Base-by-base conservation (phyloP, 139 green algal genomes). In the Marvania coccoides region DNA sequence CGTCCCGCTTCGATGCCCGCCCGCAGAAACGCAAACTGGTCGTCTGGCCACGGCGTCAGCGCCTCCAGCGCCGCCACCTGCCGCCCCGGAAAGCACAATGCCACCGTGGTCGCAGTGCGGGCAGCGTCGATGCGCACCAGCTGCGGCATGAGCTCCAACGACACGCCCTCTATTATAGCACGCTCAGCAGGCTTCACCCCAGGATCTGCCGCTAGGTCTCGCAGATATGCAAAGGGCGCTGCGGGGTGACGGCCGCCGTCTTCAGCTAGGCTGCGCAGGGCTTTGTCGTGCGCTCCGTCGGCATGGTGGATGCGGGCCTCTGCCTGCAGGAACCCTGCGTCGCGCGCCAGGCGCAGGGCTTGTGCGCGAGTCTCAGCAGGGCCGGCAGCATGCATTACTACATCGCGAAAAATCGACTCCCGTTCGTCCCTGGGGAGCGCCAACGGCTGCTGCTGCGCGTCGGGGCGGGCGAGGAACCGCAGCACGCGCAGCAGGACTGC, bases 151-250 rank as follows among this genome's bases (percentile, higher is more conserved):
- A 58, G 55, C 28, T 14, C n/a, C 63, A 77, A 6, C 19, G 42
- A 35, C 2, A 42, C 42, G 6, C 15, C 34, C 5, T 28, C 9
- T 15, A 73, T 47, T 3, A 34, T 38, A n/a, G 45, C 63, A 2
- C 36, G 28, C 15, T 53, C 55, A 29, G 42, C n/a, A 30, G 8
- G 12, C 2, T 47, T 5, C 19, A 48, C 33, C 45, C 15, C 26
- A 0, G 47, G 12, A 6, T 77, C 75, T 8, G 45, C 39, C 34
- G 71, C 47, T 23, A 79, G 53, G 26, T 80, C 71, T 0, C 60
- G 38, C 29, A 75, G 68, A 46, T 81, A 84, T 61, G 61, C 51
- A 51, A 84, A 77, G 0, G 72, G 48, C 7, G 69, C 74, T 19
- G 30, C 48, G 31, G 60, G 33, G 39, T 68, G 42, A n/a, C 13